Conservation (phyloP, 306 rosid genomes). For the Lotus japonicus region DNA sequence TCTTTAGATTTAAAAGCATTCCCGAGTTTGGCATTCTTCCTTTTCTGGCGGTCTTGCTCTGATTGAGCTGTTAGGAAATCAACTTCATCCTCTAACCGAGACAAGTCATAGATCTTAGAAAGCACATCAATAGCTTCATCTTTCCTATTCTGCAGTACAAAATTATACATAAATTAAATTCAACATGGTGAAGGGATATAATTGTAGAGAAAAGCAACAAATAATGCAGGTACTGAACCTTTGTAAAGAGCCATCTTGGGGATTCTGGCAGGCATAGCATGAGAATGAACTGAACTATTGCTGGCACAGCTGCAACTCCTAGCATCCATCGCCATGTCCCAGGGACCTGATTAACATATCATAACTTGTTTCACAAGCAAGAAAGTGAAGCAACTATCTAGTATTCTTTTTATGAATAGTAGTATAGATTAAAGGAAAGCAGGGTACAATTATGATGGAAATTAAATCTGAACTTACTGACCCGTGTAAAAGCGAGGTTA, state of each 20-base stretch:
- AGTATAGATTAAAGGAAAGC: too few relatives aligned
- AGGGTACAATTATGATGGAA: too few relatives aligned
- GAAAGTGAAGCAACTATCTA: too few relatives aligned
- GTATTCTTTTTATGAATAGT: too few relatives aligned
- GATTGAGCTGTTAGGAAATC: conserved; percentile 52
- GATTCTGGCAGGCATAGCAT: conserved; percentile 87
- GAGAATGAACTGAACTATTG: conserved; percentile 63
- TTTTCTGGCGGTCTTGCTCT: conserved; percentile 49
- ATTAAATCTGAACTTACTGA: too few relatives aligned
- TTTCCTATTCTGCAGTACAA: conserved; percentile 42
- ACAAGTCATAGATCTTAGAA: conserved; percentile 58
- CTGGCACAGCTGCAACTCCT: conserved; percentile 81
- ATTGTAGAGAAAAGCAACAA: neutral
- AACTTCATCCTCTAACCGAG: conserved; percentile 72
- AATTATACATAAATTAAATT: neutral
- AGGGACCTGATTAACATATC: conserved; percentile 58
- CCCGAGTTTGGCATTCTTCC: conserved; percentile 21
- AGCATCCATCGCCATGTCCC: conserved; percentile 99
- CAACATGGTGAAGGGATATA: neutral
- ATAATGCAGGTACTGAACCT: conserved; percentile 25
- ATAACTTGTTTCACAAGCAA: too few relatives aligned
- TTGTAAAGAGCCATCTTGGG: conserved; percentile 87
- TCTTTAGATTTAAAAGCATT: conserved; percentile 56
- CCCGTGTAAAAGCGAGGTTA: conserved; percentile 61
- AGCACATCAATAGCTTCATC: conserved; percentile 61